These are phyloP conservation scores for Bjerkandera adusta DNA, from an alignment of 1,284 basidiomycete species.

Conservation along the genomic window DNA sequence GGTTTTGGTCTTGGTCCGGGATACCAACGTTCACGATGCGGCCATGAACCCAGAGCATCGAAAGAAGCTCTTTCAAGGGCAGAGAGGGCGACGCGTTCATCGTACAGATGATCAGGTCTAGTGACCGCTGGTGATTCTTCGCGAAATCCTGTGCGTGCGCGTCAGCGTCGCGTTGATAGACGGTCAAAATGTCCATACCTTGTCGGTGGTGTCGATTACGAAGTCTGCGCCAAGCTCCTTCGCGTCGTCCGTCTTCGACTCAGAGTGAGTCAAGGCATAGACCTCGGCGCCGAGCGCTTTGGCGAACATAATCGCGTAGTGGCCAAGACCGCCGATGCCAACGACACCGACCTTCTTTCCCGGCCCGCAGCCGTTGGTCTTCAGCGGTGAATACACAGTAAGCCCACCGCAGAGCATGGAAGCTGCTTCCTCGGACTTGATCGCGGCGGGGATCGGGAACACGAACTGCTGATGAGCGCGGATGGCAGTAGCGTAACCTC, in stretches of 20 bases:
- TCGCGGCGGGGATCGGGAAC: slow-evolving; percentile 62
- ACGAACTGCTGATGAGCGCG: slow-evolving; percentile 69
- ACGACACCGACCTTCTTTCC: slow-evolving; percentile 69
- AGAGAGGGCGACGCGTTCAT: slow-evolving; percentile 28
- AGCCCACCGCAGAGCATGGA: slow-evolving; percentile 65
- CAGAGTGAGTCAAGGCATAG: slow-evolving; percentile 64
- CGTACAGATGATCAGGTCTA: slow-evolving; percentile 65
- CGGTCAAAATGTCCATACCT: slow-evolving; percentile 23
- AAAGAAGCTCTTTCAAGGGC: slow-evolving; percentile 36
- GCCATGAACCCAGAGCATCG: slow-evolving; percentile 50
- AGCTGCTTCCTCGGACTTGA: slow-evolving; percentile 49
- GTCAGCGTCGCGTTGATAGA: background rate
- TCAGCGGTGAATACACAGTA: slow-evolving; percentile 65
- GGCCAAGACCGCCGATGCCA: slow-evolving; percentile 58
- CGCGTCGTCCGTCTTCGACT: slow-evolving; percentile 60
- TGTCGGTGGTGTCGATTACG: slow-evolving; percentile 42
- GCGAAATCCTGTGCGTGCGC: slow-evolving; percentile 37
- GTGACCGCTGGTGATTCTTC: slow-evolving; percentile 38
- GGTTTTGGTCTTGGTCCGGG: slow-evolving; percentile 38
- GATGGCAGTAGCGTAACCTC: slow-evolving; percentile 66
- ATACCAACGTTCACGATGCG: slow-evolving; percentile 54
- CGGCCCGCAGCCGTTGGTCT: slow-evolving; percentile 56
- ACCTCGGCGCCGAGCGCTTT: slow-evolving; percentile 44
- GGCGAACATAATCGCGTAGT: slow-evolving; percentile 26
- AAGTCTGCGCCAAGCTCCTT: slow-evolving; percentile 58